Evolutionary conservation across 192 early-diverging fungal genomes (phyloP), one percentile per base, ranked within the genome.

Genomic region (Dissophora globulifera): DNA sequence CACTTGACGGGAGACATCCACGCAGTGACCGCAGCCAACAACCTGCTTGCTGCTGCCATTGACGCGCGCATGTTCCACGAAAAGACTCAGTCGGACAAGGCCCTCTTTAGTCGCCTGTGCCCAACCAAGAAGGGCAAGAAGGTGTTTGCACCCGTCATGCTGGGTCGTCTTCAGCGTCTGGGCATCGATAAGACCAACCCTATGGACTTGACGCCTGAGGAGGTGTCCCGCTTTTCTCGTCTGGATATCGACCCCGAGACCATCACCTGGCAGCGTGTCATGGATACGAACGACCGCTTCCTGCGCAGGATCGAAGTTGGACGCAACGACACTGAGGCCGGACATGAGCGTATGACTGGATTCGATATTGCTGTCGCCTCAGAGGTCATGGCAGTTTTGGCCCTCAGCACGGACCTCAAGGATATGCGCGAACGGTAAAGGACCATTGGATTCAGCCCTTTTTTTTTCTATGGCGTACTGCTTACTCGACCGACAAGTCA

Each of bases 1-100:
- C 97, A 99, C 62, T 86, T 99, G 85, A 99, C 97, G 4, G 97
- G 97, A 52, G 97, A 99, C 82, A 97, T 98, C 71, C 97, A 99
- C 72, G 97, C 97, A 23, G 94, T 99, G 51, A 91, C 94, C 4
- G 97, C 97, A 3, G 95, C 97, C 55, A 99, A 96, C 87, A 99
- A 99, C 83, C 83, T 99, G 58, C 53, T 80, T 69, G 97, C 97
- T 13, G 97, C 97, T 19, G 96, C 96, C 19, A 98, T 99, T 75
- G 97, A 99, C 78, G 95, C 97, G 6, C 86, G 97, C 22, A 93
- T 93, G 81, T 98, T 99, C 93, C 97, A 99, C 83, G 97, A 99
- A 80, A 83, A 90, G 27, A 97, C 95, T 20, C 88, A 89, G 42
- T 82, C 78, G 11, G 90, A 94, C 79, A 81, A 79, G 76, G 93